Base-by-base conservation (phyloP, 2,329 filamentous ascomycete species). In the Xylaria sp. region DNA sequence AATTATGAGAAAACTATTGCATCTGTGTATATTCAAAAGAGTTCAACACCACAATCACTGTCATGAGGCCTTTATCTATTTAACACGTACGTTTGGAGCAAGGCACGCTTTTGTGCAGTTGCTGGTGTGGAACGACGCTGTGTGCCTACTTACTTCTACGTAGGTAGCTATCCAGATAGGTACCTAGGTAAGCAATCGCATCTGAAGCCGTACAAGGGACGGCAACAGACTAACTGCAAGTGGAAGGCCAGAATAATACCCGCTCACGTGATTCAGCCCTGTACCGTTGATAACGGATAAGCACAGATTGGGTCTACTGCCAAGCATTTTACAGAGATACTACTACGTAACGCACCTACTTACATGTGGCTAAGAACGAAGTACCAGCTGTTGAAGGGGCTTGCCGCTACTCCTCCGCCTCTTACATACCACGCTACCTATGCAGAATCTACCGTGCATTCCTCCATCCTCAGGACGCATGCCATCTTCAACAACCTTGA, bases 181-280 rank as follows among this genome's bases (percentile, higher is more conserved):
- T 23, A 9, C 23, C 3, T 25, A 25, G 3, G 23, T 25, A 32
- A n/a, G n/a, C n/a, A n/a, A n/a, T n/a, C n/a, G n/a, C n/a, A n/a
- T n/a, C n/a, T n/a, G n/a, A n/a, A n/a, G n/a, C n/a, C n/a, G n/a
- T 18, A n/a, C n/a, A 13, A 23, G 7, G 25, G 18, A 5, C 18
- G 25, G 50, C 23, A 52, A 28, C 15, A 3, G 13, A 58, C 66
- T 69, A 69, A 60, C 67, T 44, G 32, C 12, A 69, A 69, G n/a
- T 51, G 41, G 67, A 69, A 66, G 52, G 63, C 28, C 5, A 18
- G 44, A 37, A 8, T 9, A 37, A 6, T 34, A 25, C 8, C n/a
- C 51, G 7, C 41, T 72, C 70, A 72, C 70, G 67, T 72, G 70
- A 72, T 58, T 72, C 70, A 72, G 70, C 70, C 70, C 70, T 72